phyloP scores from a whole-genome alignment of 495 filamentous ascomycete species.

The Lasiosphaeria hispida region DNA sequence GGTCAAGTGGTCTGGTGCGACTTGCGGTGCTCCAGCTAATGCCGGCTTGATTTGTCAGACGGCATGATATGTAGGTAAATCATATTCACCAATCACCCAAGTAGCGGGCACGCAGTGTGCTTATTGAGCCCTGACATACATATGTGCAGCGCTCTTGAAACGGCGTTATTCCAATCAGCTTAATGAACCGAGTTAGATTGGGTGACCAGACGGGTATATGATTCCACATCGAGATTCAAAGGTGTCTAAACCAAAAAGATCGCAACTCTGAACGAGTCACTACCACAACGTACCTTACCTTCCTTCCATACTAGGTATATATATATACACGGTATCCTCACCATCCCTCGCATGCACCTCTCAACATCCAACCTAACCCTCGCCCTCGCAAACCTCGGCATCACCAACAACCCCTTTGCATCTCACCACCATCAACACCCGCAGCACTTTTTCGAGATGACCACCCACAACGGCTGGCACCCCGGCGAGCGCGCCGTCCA shows the following conservation, averaged over 20 bases:
- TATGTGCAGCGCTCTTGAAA: no score
- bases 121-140: no score
- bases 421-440: background rate
- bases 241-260: no score
- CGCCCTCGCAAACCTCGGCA: background rate
- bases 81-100: no score
- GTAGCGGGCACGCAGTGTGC: no score
- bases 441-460: background rate
- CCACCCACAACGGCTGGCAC: constrained; percentile 32
- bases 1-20: background rate
- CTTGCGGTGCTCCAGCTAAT: background rate
- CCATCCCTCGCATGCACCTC: background rate
- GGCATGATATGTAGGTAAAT: background rate
- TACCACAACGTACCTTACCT: no score
- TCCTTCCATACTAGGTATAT: background rate
- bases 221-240: no score
- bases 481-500: constrained; percentile 33
- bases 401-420: background rate
- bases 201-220: no score
- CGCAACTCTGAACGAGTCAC: no score
- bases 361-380: background rate
- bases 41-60: background rate
- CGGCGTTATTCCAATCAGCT: no score
- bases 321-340: background rate
- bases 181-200: no score